Conservation (phyloP, 306 rosid genomes). For the Cucurbita ficifolia region DNA sequence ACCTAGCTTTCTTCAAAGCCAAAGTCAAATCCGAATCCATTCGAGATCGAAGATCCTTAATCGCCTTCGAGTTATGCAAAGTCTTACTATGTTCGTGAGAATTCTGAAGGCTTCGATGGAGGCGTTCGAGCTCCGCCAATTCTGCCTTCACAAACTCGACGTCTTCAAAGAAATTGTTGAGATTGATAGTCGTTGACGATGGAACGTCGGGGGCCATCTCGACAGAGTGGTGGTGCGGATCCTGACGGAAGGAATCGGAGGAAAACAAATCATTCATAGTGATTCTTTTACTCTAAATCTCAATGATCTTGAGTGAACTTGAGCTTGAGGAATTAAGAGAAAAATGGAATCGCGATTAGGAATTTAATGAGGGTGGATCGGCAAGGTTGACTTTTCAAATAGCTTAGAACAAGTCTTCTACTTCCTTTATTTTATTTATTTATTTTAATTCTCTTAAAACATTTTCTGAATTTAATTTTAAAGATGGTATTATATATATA, state of each 20-base stretch:
- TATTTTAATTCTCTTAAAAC: neutral
- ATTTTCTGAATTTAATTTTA: no score
- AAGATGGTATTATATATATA: neutral
- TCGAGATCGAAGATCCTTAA: slow-evolving; percentile 55
- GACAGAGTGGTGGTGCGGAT: slow-evolving; percentile 30
- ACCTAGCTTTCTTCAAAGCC: slow-evolving; percentile 69
- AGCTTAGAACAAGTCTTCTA: neutral
- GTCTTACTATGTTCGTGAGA: slow-evolving; percentile 67
- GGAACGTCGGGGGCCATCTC: slow-evolving; percentile 23
- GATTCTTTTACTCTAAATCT: neutral
- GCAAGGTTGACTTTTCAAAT: neutral
- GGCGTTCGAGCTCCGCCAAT: slow-evolving; percentile 42
- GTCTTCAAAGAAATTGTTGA: slow-evolving; percentile 59
- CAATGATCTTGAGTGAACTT: neutral
- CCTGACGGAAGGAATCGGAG: slow-evolving; percentile 54
- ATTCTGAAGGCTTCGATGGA: slow-evolving; percentile 22
- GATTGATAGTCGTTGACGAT: slow-evolving; percentile 23
- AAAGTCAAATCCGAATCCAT: slow-evolving; percentile 60
- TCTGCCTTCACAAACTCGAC: slow-evolving; percentile 65
- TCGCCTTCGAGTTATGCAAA: slow-evolving; percentile 54
- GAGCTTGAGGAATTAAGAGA: neutral
- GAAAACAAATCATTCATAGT: slow-evolving; percentile 55
- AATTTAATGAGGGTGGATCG: neutral
- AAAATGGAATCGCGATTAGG: neutral
- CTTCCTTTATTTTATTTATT: neutral